phyloP scores from a whole-genome alignment of 2,329 filamentous ascomycete genomes.

The Penicillium capsulatum region DNA sequence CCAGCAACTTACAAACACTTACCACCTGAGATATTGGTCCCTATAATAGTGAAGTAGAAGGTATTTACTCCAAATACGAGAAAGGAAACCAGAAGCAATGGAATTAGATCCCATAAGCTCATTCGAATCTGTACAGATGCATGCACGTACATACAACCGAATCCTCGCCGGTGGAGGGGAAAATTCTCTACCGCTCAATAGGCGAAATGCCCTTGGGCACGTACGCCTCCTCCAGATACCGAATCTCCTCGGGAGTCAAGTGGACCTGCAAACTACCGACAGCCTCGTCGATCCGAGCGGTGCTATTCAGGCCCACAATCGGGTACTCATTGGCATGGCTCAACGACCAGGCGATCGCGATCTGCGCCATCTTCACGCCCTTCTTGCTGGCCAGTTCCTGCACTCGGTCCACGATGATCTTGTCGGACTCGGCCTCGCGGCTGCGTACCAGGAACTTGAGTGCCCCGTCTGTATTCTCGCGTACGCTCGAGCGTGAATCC shows the following conservation, averaged over 20 bases:
- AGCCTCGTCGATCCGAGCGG: slow-evolving; percentile 59
- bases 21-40: too few relatives aligned
- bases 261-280: slow-evolving; percentile 45
- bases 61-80: too few relatives aligned
- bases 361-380: slow-evolving; percentile 58
- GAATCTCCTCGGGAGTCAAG: slow-evolving; percentile 35
- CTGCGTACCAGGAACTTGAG: slow-evolving; percentile 41
- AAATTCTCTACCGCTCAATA: slow-evolving; percentile 5
- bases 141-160: too few relatives aligned
- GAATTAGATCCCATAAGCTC: too few relatives aligned
- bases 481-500: slow-evolving; percentile 39
- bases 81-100: too few relatives aligned
- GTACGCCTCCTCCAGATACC: slow-evolving; percentile 10
- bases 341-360: slow-evolving; percentile 61
- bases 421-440: slow-evolving; percentile 47
- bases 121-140: too few relatives aligned
- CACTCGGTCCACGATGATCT: slow-evolving; percentile 52
- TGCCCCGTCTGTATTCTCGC: slow-evolving; percentile 44
- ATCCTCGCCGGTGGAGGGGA: too few relatives aligned
- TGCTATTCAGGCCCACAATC: slow-evolving; percentile 59
- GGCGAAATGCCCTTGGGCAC: slow-evolving; percentile 5
- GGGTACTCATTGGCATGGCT: slow-evolving; percentile 52
- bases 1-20: too few relatives aligned
- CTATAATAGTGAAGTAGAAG: too few relatives aligned
- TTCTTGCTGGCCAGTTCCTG: slow-evolving; percentile 57